Conservation (phyloP, 192 early-diverging fungal species). For the Backusella westeae region DNA sequence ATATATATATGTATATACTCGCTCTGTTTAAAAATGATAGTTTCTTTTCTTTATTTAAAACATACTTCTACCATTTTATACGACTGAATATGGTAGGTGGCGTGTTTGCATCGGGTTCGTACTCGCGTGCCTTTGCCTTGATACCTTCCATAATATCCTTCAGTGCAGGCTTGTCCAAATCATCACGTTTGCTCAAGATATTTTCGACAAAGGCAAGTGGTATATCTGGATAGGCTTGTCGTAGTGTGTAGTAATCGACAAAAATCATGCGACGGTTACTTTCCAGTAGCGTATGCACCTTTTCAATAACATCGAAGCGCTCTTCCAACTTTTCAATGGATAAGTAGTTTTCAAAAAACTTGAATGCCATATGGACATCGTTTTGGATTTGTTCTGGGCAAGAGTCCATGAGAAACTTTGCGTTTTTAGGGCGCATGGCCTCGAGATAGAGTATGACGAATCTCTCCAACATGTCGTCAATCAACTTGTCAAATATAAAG, state of each 20-base stretch:
- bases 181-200: slow-evolving; percentile 83
- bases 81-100: slow-evolving; percentile 57
- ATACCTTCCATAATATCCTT: slow-evolving; percentile 88
- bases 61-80: slow-evolving; percentile 41
- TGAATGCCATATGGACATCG: slow-evolving; percentile 71
- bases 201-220: slow-evolving; percentile 93
- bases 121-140: slow-evolving; percentile 62
- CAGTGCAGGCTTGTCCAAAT: slow-evolving; percentile 81
- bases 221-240: slow-evolving; percentile 89
- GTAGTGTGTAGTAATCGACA: slow-evolving; percentile 89
- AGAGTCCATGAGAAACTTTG: slow-evolving; percentile 68
- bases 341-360: slow-evolving; percentile 81
- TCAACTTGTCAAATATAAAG: slow-evolving; percentile 84
- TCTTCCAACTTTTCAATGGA: slow-evolving; percentile 66
- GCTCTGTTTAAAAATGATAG: too few relatives aligned
- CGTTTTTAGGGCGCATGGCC: slow-evolving; percentile 73
- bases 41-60: neutral
- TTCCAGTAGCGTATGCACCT: slow-evolving; percentile 78
- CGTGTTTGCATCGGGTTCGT: slow-evolving; percentile 45
- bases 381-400: slow-evolving; percentile 68
- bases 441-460: slow-evolving; percentile 87
- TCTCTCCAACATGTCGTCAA: slow-evolving; percentile 83
- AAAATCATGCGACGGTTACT: slow-evolving; percentile 81
- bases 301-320: slow-evolving; percentile 80
- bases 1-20: too few relatives aligned